Conservation (phyloP, 805 yeast species). For the Metschnikowia corniflorae region DNA sequence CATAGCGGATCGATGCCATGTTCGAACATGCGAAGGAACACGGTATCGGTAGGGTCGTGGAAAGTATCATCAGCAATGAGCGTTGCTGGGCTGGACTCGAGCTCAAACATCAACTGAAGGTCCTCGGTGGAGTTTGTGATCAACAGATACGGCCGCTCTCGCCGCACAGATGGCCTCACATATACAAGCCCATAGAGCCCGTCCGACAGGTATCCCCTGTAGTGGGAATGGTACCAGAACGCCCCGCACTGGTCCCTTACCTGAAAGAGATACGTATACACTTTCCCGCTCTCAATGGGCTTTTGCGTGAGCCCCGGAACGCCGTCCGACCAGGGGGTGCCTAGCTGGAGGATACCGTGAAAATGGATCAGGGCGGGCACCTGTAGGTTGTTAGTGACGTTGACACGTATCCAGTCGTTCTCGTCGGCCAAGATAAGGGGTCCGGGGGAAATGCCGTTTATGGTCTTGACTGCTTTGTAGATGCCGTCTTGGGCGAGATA, state of each 20-base stretch:
- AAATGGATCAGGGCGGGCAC: constrained; percentile 46
- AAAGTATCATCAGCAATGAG: constrained; percentile 41
- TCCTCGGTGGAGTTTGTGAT: constrained; percentile 22
- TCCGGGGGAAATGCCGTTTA: constrained; percentile 49
- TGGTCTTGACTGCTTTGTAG: constrained; percentile 28
- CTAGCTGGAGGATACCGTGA: constrained; percentile 49
- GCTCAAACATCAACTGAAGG: constrained; percentile 23
- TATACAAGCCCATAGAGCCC: constrained; percentile 49
- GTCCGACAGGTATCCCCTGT: constrained; percentile 43
- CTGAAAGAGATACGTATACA: constrained; percentile 42
- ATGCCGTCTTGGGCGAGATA: constrained; percentile 31
- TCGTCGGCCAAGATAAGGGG: constrained; percentile 40
- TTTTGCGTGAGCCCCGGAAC: constrained; percentile 49
- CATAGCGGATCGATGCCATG: constrained; percentile 35
- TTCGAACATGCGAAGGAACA: constrained; percentile 32
- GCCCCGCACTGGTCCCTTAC: constrained; percentile 43
- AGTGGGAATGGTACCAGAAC: constrained; percentile 56
- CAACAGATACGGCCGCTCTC: constrained; percentile 31
- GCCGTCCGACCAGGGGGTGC: constrained; percentile 50
- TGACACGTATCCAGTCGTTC: constrained; percentile 33
- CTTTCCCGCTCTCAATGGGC: constrained; percentile 42
- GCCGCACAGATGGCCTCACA: constrained; percentile 31
- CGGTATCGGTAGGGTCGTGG: constrained; percentile 30
- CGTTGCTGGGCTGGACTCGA: constrained; percentile 24
- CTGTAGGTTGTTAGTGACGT: constrained; percentile 36